Percentiles rank a stretch among this genome's conserved stretches.
phyloP scores from a whole-genome alignment of 2,329 filamentous ascomycete species.

The Fusarium continuum region DNA sequence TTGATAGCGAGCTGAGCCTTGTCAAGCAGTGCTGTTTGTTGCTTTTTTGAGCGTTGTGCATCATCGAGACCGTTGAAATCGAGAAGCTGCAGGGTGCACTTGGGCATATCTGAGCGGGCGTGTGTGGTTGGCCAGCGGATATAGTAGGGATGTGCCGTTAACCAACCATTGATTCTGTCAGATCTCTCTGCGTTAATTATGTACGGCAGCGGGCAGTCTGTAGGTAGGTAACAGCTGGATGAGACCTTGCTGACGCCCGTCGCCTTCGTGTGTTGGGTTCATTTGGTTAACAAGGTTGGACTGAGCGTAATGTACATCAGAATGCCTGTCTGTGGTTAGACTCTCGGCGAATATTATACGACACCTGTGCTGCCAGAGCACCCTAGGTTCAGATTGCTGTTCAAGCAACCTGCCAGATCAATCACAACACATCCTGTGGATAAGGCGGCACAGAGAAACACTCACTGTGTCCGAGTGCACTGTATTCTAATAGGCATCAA shows the following conservation, averaged over 20 bases:
- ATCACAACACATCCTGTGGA: neutral
- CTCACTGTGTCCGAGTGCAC: neutral
- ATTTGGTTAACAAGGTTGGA: slow-evolving; percentile 3
- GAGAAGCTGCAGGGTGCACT: slow-evolving; percentile 39
- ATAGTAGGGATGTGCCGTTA: slow-evolving; percentile 37
- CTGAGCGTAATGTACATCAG: slow-evolving; percentile 12
- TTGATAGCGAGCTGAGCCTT: slow-evolving; percentile 17
- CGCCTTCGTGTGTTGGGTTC: neutral
- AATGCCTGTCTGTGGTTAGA: slow-evolving; percentile 23
- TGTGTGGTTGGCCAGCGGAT: slow-evolving; percentile 13
- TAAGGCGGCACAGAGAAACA: neutral
- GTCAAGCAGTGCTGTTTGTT: slow-evolving; percentile 11
- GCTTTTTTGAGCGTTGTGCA: slow-evolving; percentile 39
- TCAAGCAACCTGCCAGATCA: neutral
- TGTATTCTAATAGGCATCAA: neutral
- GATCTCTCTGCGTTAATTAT: slow-evolving; percentile 30
- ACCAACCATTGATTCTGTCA: slow-evolving; percentile 22
- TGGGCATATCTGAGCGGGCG: slow-evolving; percentile 23
- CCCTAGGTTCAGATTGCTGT: neutral
- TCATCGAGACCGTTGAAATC: slow-evolving; percentile 39
- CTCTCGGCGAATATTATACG: slow-evolving; percentile 27
- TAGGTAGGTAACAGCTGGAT: neutral
- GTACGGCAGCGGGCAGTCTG: too few relatives aligned
- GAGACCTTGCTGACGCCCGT: slow-evolving; percentile 10
- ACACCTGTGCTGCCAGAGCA: slow-evolving; percentile 10